Percentiles rank a stretch among this genome's conserved stretches.
These are phyloP conservation scores for Rhizopogon sp. DNA, from an alignment of 768 basidiomycete species.

Conservation along the genomic window DNA sequence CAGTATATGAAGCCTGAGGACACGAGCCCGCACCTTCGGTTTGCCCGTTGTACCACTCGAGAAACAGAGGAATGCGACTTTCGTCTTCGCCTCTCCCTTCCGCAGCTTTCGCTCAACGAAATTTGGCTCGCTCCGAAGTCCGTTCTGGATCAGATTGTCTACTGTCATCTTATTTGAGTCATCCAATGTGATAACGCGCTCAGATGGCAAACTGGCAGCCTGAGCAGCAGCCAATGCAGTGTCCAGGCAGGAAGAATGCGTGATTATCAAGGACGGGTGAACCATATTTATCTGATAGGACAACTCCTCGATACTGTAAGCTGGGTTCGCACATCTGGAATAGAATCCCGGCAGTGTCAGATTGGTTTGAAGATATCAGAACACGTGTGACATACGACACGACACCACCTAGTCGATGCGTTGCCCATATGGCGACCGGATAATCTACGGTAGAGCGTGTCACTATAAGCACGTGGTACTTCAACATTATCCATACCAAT, in stretches of 20 bases:
- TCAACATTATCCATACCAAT: constrained; percentile 36
- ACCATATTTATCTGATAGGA: constrained; percentile 26
- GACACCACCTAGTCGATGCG: constrained; percentile 52
- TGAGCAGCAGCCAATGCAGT: constrained; percentile 26
- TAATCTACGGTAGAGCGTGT: constrained; percentile 39
- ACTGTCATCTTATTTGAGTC: constrained; percentile 26
- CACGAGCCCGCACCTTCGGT: constrained; percentile 19
- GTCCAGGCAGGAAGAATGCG: constrained; percentile 22
- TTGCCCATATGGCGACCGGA: constrained; percentile 51
- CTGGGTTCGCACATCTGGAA: constrained; percentile 30
- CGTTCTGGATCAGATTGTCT: constrained; percentile 44
- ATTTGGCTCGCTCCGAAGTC: constrained; percentile 25
- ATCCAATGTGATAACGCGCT: constrained; percentile 25
- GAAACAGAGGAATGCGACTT: constrained; percentile 64
- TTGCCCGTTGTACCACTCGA: constrained; percentile 74
- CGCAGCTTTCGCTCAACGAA: constrained; percentile 44
- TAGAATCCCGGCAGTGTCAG: not conserved
- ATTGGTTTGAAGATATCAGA: not conserved
- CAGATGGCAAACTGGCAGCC: constrained; percentile 22
- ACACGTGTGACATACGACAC: constrained; percentile 40
- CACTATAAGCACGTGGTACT: not conserved
- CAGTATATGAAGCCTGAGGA: not conserved
- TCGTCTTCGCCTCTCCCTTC: constrained; percentile 55
- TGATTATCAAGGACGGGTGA: constrained; percentile 23
- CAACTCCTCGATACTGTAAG: constrained; percentile 28